Base-by-base conservation (phyloP, 1,139 yeast species). In the Trichomonascaceae sp. region DNA sequence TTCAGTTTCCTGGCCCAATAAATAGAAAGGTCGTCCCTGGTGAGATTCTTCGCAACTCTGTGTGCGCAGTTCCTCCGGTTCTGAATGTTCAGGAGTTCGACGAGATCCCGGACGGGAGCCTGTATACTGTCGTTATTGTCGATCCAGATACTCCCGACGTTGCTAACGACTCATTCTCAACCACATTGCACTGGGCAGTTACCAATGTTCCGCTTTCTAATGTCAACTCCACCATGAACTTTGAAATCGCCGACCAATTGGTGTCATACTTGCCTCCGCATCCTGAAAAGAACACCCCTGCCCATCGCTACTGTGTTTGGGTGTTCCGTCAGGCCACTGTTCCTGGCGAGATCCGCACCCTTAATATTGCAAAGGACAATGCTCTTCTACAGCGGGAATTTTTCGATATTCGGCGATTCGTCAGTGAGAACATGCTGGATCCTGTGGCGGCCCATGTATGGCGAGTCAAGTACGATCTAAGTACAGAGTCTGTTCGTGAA, bases 111-210 rank as follows among this genome's bases (percentile, higher is more conserved):
- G 50, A 47, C 25, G 58, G 59, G 4, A 62, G 69, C 35, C 60
- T 73, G 37, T 89, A 84, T 59, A 74, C 96, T 1, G 67, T 87
- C 6, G 56, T 87, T 31, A 59, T 89, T 37, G 92, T 89, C 15
- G 89, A 89, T 54, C 96, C 97, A 16, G 99, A 89, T 56, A 74
- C 77, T 33, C 96, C 97, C 17, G 85, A 87, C 49, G 54, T 82
- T 38, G 64, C 58, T 28, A 65, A 60, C 25, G 87, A 89, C 60
- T 60, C 81, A 1, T 89, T 61, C 62, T 65, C 65, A 38, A 81
- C 94, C 5, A 69, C 75, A 3, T 63, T 89, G 42, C 80, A 79
- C 45, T 89, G 81, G 68, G 94, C 87, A 1, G 65, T 89, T 41
- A 59, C 72, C 37, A 80, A 89, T 54, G 68, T 87, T 28, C 65